Base-by-base conservation (phyloP, 2,329 filamentous ascomycete genomes). In the Exophiala lecanii-corni region DNA sequence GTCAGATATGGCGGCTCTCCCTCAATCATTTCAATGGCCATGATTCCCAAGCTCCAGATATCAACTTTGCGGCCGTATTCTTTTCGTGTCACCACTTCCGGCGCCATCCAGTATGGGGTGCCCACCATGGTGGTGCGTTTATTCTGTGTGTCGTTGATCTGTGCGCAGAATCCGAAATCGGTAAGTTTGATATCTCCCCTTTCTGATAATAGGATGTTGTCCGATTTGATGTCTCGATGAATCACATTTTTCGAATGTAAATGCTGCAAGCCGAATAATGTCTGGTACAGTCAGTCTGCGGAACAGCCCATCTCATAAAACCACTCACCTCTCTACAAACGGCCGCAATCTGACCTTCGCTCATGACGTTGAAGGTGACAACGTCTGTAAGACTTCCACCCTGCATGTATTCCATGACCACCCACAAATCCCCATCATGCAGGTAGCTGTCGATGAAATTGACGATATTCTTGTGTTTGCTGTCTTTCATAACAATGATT, bases 401-500 rank as follows among this genome's bases (percentile, higher is more conserved):
- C 66, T 98, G 91, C 92, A 98, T 98, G 60, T 91, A 98, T 68
- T 98, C 92, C 92, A 98, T 98, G 23, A 97, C 88, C 1, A 98
- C 92, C 92, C 92, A 98, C 20, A 98, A 72, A 64, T 97, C 92
- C 32, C 91, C 86, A 9, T 80, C 78, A 45, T 89, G 84, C 9
- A 98, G 74, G 64, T 89, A 97, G 63, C 89, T 96, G 71, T 97
- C 92, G 70, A 97, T 91, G 66, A 97, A 98, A 66, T 98, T 98
- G 68, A 98, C 92, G 67, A 98, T 94, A 63, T 97, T 97, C 59
- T 89, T 91, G 63, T 98, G 92, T 45, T 87, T 92, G 73, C 89
- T 96, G 59, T 97, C 92, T 70, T 94, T 95, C 92, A 98, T 98
- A 45, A 98, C 92, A 45, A 98, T 69, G 55, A 98, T 98, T 63